phyloP scores from a whole-genome alignment of 2,329 filamentous ascomycete genomes.

The Trichoderma citrinoviride region DNA sequence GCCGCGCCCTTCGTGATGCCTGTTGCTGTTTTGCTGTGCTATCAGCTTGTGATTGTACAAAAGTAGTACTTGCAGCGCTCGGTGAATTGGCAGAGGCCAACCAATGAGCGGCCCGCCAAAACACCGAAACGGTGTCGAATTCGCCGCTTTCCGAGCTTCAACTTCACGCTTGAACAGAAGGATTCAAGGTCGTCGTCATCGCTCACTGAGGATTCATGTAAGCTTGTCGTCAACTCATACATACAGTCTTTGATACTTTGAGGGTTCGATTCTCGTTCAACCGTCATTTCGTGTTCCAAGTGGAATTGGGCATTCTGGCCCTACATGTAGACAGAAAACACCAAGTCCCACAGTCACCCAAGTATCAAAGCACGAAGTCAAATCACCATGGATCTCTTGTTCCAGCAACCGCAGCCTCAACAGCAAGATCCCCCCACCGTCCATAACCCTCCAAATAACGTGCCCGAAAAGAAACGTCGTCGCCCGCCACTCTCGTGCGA shows the following conservation, averaged over 20 bases:
- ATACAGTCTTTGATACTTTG: background rate
- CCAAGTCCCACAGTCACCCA: background rate
- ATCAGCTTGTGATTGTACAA: too few relatives aligned
- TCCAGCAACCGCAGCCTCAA: background rate
- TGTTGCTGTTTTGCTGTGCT: too few relatives aligned
- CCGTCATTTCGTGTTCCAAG: too few relatives aligned
- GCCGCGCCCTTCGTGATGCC: too few relatives aligned
- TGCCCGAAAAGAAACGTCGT: conserved; percentile 38
- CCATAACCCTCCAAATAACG: background rate
- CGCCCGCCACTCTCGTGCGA: conserved; percentile 50
- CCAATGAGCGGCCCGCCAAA: conserved; percentile 13
- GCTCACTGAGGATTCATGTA: background rate
- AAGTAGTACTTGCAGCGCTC: background rate
- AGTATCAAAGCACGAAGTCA: too few relatives aligned
- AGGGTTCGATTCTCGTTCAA: background rate
- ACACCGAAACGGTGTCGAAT: background rate
- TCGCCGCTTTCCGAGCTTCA: conserved; percentile 12
- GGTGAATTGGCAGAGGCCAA: background rate
- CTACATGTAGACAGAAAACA: background rate
- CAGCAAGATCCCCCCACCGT: background rate
- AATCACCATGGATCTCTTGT: background rate
- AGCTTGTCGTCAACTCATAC: too few relatives aligned
- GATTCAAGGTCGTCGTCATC: background rate
- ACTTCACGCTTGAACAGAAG: background rate
- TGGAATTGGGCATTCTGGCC: too few relatives aligned